Conservation (phyloP, 768 basidiomycete species). For the Amanita inopinata region DNA sequence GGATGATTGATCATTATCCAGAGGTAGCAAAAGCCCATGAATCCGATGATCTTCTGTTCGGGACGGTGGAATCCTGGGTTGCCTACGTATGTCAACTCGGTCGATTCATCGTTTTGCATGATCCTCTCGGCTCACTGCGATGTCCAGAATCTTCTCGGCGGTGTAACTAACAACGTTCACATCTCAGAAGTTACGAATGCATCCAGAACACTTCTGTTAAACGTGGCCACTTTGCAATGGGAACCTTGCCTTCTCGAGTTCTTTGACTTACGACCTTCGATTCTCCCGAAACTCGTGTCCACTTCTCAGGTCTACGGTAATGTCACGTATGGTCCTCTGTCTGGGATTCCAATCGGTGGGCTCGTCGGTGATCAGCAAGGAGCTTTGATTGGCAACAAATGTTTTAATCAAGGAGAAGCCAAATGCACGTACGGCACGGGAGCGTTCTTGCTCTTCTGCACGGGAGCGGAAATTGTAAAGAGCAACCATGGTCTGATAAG, state of each 20-base stretch:
- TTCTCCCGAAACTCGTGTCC: constrained; percentile 82
- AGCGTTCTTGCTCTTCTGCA: constrained; percentile 93
- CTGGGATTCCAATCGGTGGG: constrained; percentile 80
- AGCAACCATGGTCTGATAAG: constrained; percentile 83
- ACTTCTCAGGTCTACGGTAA: constrained; percentile 89
- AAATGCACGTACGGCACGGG: constrained; percentile 99
- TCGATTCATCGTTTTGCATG: background rate
- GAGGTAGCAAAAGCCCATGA: constrained; percentile 74
- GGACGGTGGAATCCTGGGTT: constrained; percentile 97
- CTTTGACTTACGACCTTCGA: constrained; percentile 69
- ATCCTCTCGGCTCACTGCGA: constrained; percentile 11
- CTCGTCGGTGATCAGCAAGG: constrained; percentile 98
- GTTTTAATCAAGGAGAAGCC: constrained; percentile 81
- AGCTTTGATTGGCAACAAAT: constrained; percentile 94
- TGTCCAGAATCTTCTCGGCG: constrained; percentile 85
- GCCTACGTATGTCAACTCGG: constrained; percentile 63
- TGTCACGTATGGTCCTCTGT: constrained; percentile 54
- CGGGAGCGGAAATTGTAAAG: constrained; percentile 77
- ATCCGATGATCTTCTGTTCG: constrained; percentile 75
- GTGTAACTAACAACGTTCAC: constrained; percentile 58
- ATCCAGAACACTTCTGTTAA: constrained; percentile 88
- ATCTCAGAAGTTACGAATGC: constrained; percentile 94
- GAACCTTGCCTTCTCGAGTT: constrained; percentile 75
- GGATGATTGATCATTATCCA: constrained; percentile 88
- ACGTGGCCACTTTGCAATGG: constrained; percentile 76